phyloP scores from a whole-genome alignment of 75 land plant species.

The Cryptomeria japonica region DNA sequence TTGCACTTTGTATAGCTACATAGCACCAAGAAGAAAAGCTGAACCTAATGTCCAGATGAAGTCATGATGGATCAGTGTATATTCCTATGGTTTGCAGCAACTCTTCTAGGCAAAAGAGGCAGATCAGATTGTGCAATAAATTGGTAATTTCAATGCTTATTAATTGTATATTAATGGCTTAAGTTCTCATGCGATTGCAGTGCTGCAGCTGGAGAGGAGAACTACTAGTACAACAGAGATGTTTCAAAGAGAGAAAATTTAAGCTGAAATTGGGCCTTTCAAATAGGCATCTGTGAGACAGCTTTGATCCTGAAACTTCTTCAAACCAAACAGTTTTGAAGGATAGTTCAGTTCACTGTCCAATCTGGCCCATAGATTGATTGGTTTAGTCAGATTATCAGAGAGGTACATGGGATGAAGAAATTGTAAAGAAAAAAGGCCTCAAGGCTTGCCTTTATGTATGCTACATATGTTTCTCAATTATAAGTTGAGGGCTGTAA shows the following conservation, averaged over 20 bases:
- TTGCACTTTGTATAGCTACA: conserved; percentile 4
- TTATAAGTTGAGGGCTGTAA: not conserved
- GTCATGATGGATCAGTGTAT: not conserved
- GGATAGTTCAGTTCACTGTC: not conserved
- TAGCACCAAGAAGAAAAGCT: not conserved
- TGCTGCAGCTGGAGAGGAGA: not conserved
- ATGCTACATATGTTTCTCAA: conserved; percentile 3
- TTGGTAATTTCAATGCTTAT: conserved; percentile 7
- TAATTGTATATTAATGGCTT: conserved; percentile 7
- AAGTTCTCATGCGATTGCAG: not conserved
- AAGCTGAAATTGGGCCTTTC: not conserved
- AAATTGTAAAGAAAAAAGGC: not conserved
- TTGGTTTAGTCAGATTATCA: not conserved
- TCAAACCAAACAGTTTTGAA: conserved; percentile 2
- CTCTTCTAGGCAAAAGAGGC: not conserved
- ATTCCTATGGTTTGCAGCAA: conserved; percentile 10
- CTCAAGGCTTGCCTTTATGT: not conserved
- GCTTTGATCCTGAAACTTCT: not conserved
- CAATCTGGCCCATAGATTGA: not conserved
- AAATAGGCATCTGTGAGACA: not conserved
- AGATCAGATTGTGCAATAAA: conserved; percentile 10
- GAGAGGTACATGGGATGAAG: not conserved
- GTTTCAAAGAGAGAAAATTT: not conserved
- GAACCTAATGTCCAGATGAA: not conserved
- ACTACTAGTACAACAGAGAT: conserved; percentile 1